Evolutionary conservation across 2,329 filamentous ascomycete genomes (phyloP), one percentile per base, ranked within the genome.

Genomic region (Ceratocystis destructans): DNA sequence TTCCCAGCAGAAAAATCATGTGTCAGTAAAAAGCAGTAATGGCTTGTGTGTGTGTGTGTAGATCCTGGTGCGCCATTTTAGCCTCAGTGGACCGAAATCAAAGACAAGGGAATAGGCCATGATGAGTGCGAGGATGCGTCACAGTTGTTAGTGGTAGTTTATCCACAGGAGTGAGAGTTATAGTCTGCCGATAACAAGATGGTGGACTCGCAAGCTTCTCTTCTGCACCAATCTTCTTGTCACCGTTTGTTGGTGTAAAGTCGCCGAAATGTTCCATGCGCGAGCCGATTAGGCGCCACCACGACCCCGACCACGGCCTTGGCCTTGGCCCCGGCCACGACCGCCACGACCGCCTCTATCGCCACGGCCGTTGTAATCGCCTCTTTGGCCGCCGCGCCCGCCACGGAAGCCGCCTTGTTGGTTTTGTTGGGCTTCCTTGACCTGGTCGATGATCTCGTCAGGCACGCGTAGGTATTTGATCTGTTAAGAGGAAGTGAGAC

Each of bases 381-480:
- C 83, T 71, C 83, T 79, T 72, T 82, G 76, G 17, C 83, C 81
- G 69, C 83, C 81, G 48, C 85, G 80, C 50, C 87, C 86, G 61
- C 88, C 86, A 67, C 87, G 81, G 72, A 86, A 88, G 69, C 78
- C 79, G 64, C 79, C 76, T 67, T 78, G 79, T 72, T 90, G 86
- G 69, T 82, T 82, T 73, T 89, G 87, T 76, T 97, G 93, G 74
- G 94, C 89, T 71, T 97, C 93, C 80, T 91, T 96, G 28, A 94
- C 92, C 48, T 90, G 77, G 70, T 97, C 93, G 77, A 99, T 89
- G 69, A 99, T 95, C 76, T 97, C 93, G 77, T 99, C 93, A 64
- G 93, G 91, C 2, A 99, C 90, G 72, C 93, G 87, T 41, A 99
- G 84, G 78, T 96, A 99, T 81, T 99, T 99, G 79, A 99, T 99